Evolutionary conservation across 2,329 filamentous ascomycete species (phyloP).

Genomic region (Ascochyta fabae): DNA sequence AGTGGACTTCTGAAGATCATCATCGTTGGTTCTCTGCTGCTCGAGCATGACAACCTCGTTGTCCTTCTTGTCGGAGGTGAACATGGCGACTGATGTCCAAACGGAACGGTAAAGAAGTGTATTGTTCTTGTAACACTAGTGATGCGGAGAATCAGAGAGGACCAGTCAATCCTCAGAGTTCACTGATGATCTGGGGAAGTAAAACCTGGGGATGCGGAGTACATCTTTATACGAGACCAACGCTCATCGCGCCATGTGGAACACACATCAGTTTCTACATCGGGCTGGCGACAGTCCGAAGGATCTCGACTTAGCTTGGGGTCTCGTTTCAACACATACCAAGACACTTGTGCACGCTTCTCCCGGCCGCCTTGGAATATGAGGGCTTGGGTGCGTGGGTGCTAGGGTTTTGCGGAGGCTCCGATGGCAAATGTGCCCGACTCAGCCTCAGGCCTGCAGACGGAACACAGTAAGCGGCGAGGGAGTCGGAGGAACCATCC

Average conservation of each 20-base stretch:
- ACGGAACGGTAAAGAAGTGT: background rate
- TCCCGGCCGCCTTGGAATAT: slow-evolving; percentile 31
- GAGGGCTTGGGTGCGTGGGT: slow-evolving; percentile 19
- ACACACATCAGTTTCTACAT: slow-evolving; percentile 9
- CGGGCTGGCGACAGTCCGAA: slow-evolving; percentile 19
- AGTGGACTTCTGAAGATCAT: slow-evolving; percentile 30
- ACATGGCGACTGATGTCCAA: slow-evolving; percentile 22
- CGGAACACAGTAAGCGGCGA: slow-evolving; percentile 19
- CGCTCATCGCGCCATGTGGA: slow-evolving; percentile 2
- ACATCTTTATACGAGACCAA: slow-evolving; percentile 27
- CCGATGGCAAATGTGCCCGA: slow-evolving; percentile 19
- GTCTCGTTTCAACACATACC: slow-evolving; percentile 27
- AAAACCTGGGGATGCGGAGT: slow-evolving; percentile 26
- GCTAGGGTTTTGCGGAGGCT: slow-evolving; percentile 16
- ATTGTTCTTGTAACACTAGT: background rate
- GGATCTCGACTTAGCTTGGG: slow-evolving; percentile 15
- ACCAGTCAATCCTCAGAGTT: slow-evolving; percentile 25
- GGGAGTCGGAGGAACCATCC: slow-evolving; percentile 13
- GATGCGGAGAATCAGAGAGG: slow-evolving; percentile 17
- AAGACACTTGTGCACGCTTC: slow-evolving; percentile 32
- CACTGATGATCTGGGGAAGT: slow-evolving; percentile 35
- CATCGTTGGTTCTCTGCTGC: slow-evolving; percentile 30
- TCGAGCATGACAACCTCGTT: slow-evolving; percentile 38
- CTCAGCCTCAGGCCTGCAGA: slow-evolving; percentile 15
- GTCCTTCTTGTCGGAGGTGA: slow-evolving; percentile 24